phyloP scores from a whole-genome alignment of 129 eudicot genomes.

The Deinandra increscens region DNA sequence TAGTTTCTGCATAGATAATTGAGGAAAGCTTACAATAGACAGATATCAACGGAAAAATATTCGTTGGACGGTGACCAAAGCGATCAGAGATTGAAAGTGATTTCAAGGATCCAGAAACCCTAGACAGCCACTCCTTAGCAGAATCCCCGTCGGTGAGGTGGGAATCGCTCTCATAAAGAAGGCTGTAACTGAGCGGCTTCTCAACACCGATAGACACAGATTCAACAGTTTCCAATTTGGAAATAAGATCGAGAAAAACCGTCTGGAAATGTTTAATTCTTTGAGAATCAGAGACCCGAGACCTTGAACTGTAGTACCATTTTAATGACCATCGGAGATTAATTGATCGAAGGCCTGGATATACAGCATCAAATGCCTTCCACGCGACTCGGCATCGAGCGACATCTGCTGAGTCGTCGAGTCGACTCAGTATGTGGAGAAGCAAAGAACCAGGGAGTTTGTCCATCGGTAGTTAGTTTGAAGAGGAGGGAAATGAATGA shows the following conservation, averaged over 20 bases:
- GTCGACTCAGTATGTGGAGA: not conserved
- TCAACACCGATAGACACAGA: not conserved
- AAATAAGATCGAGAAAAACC: not conserved
- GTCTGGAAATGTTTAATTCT: not conserved
- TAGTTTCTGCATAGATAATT: not conserved
- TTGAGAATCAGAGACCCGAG: not conserved
- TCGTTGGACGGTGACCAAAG: not conserved
- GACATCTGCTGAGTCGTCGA: conserved; percentile 15
- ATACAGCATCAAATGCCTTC: conserved; percentile 34
- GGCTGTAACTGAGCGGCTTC: too few species aligned
- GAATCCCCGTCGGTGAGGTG: conserved; percentile 17
- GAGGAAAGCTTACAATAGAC: not conserved
- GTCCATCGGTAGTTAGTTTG: not conserved
- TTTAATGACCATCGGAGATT: not conserved
- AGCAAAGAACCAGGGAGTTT: not conserved
- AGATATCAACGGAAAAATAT: not conserved
- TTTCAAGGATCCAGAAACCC: not conserved
- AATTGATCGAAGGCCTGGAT: conserved; percentile 19
- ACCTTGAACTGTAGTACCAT: not conserved
- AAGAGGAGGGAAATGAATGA: too few species aligned
- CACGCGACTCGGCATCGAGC: conserved; percentile 51
- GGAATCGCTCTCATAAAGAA: not conserved
- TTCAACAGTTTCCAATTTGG: not conserved
- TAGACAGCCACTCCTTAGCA: conserved; percentile 22
- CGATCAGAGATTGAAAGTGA: conserved; percentile 26